phyloP scores from a whole-genome alignment of 2,329 filamentous ascomycete species.

The Coniochaeta prunicola region DNA sequence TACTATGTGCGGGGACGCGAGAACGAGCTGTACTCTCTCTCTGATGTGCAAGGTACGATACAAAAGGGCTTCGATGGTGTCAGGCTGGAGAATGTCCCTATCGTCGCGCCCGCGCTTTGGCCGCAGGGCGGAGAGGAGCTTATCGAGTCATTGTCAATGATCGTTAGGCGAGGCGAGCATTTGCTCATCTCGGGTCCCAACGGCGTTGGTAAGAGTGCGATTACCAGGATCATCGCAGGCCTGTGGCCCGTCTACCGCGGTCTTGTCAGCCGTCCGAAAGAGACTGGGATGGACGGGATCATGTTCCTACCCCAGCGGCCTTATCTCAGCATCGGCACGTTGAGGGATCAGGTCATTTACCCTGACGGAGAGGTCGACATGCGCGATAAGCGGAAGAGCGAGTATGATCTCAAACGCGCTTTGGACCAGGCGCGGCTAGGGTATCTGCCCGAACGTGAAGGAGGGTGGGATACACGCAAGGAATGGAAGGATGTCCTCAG shows the following conservation, averaged over 20 bases:
- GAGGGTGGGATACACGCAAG: slow-evolving; percentile 93
- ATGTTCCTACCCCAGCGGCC: slow-evolving; percentile 97
- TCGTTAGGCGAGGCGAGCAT: slow-evolving; percentile 86
- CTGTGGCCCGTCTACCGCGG: slow-evolving; percentile 96
- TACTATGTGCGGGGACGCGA: slow-evolving; percentile 66
- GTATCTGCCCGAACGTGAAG: slow-evolving; percentile 86
- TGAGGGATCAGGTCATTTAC: slow-evolving; percentile 96
- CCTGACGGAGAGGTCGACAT: slow-evolving; percentile 93
- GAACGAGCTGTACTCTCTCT: slow-evolving; percentile 78
- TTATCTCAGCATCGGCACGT: slow-evolving; percentile 84
- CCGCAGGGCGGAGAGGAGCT: slow-evolving; percentile 89
- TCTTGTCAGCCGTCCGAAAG: slow-evolving; percentile 79
- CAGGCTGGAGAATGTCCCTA: slow-evolving; percentile 83
- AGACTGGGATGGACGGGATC: slow-evolving; percentile 77
- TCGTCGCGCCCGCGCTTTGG: slow-evolving; percentile 83
- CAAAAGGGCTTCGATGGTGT: slow-evolving; percentile 95
- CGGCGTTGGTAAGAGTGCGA: slow-evolving; percentile 86
- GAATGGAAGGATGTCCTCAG: slow-evolving; percentile 99
- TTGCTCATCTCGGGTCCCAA: slow-evolving; percentile 92
- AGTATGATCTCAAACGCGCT: slow-evolving; percentile 69
- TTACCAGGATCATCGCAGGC: slow-evolving; percentile 80
- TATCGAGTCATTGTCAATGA: slow-evolving; percentile 79
- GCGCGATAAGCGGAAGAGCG: slow-evolving; percentile 70
- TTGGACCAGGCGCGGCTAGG: slow-evolving; percentile 80
- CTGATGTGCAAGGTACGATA: slow-evolving; percentile 87